phyloP scores from a whole-genome alignment of 2,329 filamentous ascomycete genomes.

The Metarhizium guizhouense region DNA sequence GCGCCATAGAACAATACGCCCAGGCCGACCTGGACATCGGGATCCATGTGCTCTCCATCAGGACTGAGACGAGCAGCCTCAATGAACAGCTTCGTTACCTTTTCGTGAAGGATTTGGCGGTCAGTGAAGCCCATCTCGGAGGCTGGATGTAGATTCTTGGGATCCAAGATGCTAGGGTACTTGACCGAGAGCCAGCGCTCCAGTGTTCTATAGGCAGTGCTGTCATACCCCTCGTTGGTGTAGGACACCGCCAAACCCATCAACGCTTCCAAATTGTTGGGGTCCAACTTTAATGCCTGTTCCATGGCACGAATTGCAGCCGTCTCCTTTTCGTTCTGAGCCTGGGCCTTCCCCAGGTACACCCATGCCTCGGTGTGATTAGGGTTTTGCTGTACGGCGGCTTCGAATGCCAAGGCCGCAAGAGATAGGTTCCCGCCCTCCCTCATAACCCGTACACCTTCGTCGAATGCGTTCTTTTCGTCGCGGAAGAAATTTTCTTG shows the following conservation, averaged over 20 bases:
- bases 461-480: slow-evolving; percentile 77
- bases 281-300: slow-evolving; percentile 79
- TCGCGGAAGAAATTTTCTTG: slow-evolving; percentile 84
- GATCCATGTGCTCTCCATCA: slow-evolving; percentile 91
- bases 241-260: slow-evolving; percentile 97
- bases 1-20: slow-evolving; percentile 96
- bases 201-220: slow-evolving; percentile 88
- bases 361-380: slow-evolving; percentile 90
- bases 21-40: slow-evolving; percentile 93
- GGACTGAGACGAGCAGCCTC: slow-evolving; percentile 85
- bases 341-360: slow-evolving; percentile 82
- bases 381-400: slow-evolving; percentile 83
- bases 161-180: slow-evolving; percentile 75
- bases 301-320: slow-evolving; percentile 91
- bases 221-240: slow-evolving; percentile 98
- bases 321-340: slow-evolving; percentile 97
- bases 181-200: slow-evolving; percentile 96
- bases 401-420: slow-evolving; percentile 90
- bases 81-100: slow-evolving; percentile 86
- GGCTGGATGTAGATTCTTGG: slow-evolving; percentile 61
- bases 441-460: slow-evolving; percentile 86
- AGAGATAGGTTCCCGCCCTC: slow-evolving; percentile 91
- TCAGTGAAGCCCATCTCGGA: slow-evolving; percentile 93
- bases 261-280: slow-evolving; percentile 76
- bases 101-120: slow-evolving; percentile 78